phyloP scores from a whole-genome alignment of 805 yeast species.

The Maudiozyma serrabonitensis region DNA sequence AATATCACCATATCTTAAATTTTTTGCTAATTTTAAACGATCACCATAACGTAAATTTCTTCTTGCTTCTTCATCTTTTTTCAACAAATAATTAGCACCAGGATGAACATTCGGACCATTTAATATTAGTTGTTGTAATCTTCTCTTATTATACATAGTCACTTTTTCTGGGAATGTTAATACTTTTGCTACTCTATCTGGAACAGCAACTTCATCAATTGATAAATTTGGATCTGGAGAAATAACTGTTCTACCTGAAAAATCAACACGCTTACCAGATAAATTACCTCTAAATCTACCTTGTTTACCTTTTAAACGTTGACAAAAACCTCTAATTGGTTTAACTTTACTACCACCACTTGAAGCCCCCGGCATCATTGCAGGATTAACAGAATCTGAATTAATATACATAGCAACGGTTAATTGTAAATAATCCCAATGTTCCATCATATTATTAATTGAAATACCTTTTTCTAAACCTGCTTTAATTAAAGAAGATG shows the following conservation, averaged over 20 bases:
- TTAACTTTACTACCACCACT: constrained; percentile 46
- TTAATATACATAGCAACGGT: constrained; percentile 96
- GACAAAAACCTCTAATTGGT: constrained; percentile 89
- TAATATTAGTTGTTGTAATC: constrained; percentile 60
- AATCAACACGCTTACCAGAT: constrained; percentile 97
- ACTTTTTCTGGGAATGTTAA: constrained; percentile 94
- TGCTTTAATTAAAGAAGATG: constrained; percentile 85
- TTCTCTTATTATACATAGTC: constrained; percentile 74
- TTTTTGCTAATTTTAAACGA: constrained; percentile 62
- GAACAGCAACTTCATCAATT: constrained; percentile 97
- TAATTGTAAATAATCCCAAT: constrained; percentile 94
- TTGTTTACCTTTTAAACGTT: constrained; percentile 94
- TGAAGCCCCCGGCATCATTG: constrained; percentile 60
- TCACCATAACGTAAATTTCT: constrained; percentile 87
- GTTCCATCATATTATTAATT: constrained; percentile 90
- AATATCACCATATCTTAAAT: constrained; percentile 76
- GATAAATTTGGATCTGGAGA: constrained; percentile 95
- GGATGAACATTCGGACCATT: constrained; percentile 90
- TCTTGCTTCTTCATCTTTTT: constrained; percentile 75
- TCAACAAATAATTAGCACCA: constrained; percentile 88
- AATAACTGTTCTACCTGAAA: constrained; percentile 95
- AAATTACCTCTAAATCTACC: constrained; percentile 97
- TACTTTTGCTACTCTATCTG: constrained; percentile 91
- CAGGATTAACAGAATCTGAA: constrained; percentile 83
- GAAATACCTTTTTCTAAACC: constrained; percentile 94